Percentiles rank a stretch among this genome's conserved stretches.
These are phyloP conservation scores for Carallia brachiata DNA, from an alignment of 345 rosid genomes.

Conservation along the genomic window DNA sequence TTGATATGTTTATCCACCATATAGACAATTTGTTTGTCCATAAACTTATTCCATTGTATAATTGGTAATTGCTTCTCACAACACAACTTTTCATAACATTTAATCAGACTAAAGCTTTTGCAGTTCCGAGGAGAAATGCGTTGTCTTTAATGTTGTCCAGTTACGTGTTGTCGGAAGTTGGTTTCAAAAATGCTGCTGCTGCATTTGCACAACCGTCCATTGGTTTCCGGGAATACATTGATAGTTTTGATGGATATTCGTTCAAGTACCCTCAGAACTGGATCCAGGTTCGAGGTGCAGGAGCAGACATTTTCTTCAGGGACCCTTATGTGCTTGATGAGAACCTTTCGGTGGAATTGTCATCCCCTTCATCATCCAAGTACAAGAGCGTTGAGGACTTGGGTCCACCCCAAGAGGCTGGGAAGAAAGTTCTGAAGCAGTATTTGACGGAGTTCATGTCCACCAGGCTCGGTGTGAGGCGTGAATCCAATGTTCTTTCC, in stretches of 20 bases:
- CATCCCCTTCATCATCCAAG: constrained; percentile 90
- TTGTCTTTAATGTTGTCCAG: constrained; percentile 59
- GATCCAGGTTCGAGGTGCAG: constrained; percentile 90
- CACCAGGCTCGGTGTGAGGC: constrained; percentile 84
- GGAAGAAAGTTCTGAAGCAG: constrained; percentile 71
- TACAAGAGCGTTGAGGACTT: constrained; percentile 77
- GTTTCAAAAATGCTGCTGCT: constrained; percentile 9
- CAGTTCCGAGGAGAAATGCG: constrained; percentile 74
- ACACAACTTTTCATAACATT: constrained; percentile 26
- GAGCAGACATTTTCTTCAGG: constrained; percentile 92
- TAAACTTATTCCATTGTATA: too few species aligned
- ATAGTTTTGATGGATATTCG: constrained; percentile 86
- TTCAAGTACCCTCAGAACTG: constrained; percentile 83
- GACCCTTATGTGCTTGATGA: constrained; percentile 87
- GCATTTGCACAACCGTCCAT: constrained; percentile 49
- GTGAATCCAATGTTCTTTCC: constrained; percentile 57
- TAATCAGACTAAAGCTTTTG: constrained; percentile 71
- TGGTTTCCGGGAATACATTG: constrained; percentile 73
- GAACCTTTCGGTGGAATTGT: constrained; percentile 79
- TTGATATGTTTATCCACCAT: too few species aligned
- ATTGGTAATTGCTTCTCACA: constrained; percentile 26
- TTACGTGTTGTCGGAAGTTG: constrained; percentile 40
- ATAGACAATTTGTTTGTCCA: too few species aligned
- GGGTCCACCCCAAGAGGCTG: constrained; percentile 87
- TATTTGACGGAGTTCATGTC: constrained; percentile 97